Evolutionary conservation across 129 eudicot species (phyloP), one percentile per base, ranked within the genome.

Genomic region (Solidago caesia): DNA sequence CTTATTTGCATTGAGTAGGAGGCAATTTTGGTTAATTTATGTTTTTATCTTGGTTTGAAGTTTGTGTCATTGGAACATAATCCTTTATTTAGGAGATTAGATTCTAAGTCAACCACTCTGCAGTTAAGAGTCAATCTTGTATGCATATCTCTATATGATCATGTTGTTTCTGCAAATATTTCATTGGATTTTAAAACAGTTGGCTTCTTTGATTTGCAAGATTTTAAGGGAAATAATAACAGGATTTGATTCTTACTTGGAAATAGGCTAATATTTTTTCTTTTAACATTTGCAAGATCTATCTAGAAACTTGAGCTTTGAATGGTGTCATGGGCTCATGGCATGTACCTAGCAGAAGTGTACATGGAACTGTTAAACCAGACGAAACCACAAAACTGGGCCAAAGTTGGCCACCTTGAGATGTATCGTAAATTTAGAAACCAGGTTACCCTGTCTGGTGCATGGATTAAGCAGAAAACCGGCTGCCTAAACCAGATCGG

Each of bases 51-150:
- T 5, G n/a, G 59, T 61, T 68, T 77, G 61, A 75, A 77, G 43
- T 52, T 58, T 59, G 81, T 77, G 81, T 77, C 75, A 77, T 46
- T 60, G 55, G 56, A 77, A 68, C 81, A 77, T 68, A 77, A 68
- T 59, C 81, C 81, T 68, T 77, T 6, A 68, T 68, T 61, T 57
- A 46, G 75, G 46, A 15, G 49, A 33, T 21, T 68, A 16, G 61
- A 68, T 47, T 58, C 75, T 69, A 47, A 59, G 52, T 11, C 81
- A 77, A 43, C 72, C 53, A 53, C 60, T 77, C 66, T 77, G 55
- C 52, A 65, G 49, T 75, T 14, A 41, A 64, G 56, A 44, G 75
- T 77, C 68, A 59, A 77, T 77, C 81, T 75, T 65, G 13, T 21
- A 52, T 47, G 33, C 78, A 66, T 65, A 53, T 65, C 65, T 58